Evolutionary conservation across 2,329 filamentous ascomycete species (phyloP).

Genomic region (Fusarium sp.): DNA sequence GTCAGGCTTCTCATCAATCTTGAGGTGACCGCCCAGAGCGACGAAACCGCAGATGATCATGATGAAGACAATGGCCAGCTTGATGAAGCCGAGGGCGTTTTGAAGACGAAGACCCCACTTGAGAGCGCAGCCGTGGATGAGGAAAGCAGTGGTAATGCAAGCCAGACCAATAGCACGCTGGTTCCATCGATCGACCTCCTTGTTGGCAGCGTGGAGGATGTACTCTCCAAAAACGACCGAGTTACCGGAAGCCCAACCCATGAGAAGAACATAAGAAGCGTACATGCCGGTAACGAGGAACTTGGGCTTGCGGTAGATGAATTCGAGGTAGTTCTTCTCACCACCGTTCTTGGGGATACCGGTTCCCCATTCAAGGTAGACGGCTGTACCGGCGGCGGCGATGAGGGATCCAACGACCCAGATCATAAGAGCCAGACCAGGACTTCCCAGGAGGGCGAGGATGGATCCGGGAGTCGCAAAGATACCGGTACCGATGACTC

Average conservation of each 20-base stretch:
- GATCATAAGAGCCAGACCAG: slow-evolving; percentile 71
- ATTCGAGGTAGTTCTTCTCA: slow-evolving; percentile 76
- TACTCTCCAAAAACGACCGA: slow-evolving; percentile 78
- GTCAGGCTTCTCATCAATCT: slow-evolving; percentile 67
- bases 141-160: slow-evolving; percentile 72
- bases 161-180: slow-evolving; percentile 74
- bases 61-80: slow-evolving; percentile 72
- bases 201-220: slow-evolving; percentile 72
- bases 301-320: slow-evolving; percentile 68
- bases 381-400: slow-evolving; percentile 69
- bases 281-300: slow-evolving; percentile 72
- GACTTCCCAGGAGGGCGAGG: slow-evolving; percentile 66
- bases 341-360: slow-evolving; percentile 73
- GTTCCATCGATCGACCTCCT: slow-evolving; percentile 73
- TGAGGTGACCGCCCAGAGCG: slow-evolving; percentile 69
- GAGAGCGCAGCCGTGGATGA: slow-evolving; percentile 72
- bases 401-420: slow-evolving; percentile 73
- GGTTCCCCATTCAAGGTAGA: slow-evolving; percentile 74
- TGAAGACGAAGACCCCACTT: slow-evolving; percentile 76
- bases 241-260: slow-evolving; percentile 74
- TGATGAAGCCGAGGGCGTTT: slow-evolving; percentile 73
- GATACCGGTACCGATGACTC: slow-evolving; percentile 74
- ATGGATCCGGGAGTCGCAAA: slow-evolving; percentile 72
- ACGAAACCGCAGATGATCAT: slow-evolving; percentile 72
- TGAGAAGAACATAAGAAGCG: slow-evolving; percentile 69